Conservation (phyloP, 2,329 filamentous ascomycete species). For the Thielaviopsis punctulata region DNA sequence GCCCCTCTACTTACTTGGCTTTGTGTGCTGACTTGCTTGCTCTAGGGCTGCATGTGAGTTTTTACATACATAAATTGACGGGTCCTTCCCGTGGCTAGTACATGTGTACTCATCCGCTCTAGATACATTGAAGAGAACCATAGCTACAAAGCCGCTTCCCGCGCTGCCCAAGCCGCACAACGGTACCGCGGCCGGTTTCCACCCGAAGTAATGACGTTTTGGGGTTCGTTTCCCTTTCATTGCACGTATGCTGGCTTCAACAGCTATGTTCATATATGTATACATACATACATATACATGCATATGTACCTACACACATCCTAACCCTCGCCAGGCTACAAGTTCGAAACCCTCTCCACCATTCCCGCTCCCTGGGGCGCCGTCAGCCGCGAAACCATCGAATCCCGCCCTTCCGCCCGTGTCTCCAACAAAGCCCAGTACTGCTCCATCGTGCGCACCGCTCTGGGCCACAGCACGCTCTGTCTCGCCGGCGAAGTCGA, state of each 20-base stretch:
- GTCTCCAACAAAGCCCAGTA: slow-evolving; percentile 91
- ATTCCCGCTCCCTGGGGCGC: slow-evolving; percentile 59
- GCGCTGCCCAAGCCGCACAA: slow-evolving; percentile 33
- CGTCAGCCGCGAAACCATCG: slow-evolving; percentile 59
- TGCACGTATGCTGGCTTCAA: background rate
- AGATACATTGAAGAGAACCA: slow-evolving; percentile 93
- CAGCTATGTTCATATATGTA: too few relatives aligned
- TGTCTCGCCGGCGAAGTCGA: slow-evolving; percentile 90
- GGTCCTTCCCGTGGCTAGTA: background rate
- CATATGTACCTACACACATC: background rate
- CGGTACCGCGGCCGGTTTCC: slow-evolving; percentile 29
- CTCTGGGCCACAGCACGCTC: slow-evolving; percentile 57
- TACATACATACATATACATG: too few relatives aligned
- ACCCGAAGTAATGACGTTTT: slow-evolving; percentile 76
- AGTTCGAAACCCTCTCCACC: slow-evolving; percentile 78
- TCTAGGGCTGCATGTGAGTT: slow-evolving; percentile 36
- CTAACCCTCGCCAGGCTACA: slow-evolving; percentile 52
- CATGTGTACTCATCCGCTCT: background rate
- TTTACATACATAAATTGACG: background rate
- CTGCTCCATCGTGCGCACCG: slow-evolving; percentile 82
- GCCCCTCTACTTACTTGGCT: background rate
- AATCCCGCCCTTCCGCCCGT: slow-evolving; percentile 48
- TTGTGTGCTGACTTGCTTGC: background rate
- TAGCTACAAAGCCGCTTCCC: slow-evolving; percentile 46
- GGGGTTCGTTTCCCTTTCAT: slow-evolving; percentile 40